Evolutionary conservation across 2,329 filamentous ascomycete species (phyloP).

Genomic region (Didymella exigua): DNA sequence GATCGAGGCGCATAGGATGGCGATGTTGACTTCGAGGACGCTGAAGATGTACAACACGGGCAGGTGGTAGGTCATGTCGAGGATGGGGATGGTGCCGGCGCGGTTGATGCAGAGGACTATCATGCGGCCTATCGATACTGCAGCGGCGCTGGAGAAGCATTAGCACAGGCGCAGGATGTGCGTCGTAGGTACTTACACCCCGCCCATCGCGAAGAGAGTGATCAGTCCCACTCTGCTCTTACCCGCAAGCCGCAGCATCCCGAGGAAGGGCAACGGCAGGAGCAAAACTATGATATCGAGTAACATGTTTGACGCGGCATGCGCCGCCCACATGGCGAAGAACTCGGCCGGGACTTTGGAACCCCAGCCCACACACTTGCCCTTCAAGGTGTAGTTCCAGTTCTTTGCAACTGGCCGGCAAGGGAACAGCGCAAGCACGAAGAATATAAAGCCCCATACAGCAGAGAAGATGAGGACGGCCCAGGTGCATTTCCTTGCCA

Average conservation of each 20-base stretch:
- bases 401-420: conserved; percentile 40
- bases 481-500: conserved; percentile 28
- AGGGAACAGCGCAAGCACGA: conserved; percentile 38
- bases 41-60: conserved; percentile 43
- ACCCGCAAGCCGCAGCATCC: conserved; percentile 34
- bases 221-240: conserved; percentile 39
- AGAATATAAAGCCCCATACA: conserved; percentile 42
- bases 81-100: conserved; percentile 39
- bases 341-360: conserved; percentile 36
- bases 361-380: conserved; percentile 46
- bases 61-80: conserved; percentile 41
- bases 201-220: conserved; percentile 40
- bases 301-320: conserved; percentile 41
- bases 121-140: conserved; percentile 38
- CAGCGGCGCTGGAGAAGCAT: conserved; percentile 29
- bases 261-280: conserved; percentile 42
- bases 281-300: conserved; percentile 41
- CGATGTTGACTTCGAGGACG: conserved; percentile 47
- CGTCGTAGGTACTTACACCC: conserved; percentile 34
- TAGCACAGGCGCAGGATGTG: not conserved
- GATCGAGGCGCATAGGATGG: conserved; percentile 46
- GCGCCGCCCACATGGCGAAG: conserved; percentile 37
- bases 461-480: conserved; percentile 29
- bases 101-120: conserved; percentile 35
- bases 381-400: conserved; percentile 31